Conservation (phyloP, 2,329 filamentous ascomycete genomes). For the Cladophialophora exuberans region DNA sequence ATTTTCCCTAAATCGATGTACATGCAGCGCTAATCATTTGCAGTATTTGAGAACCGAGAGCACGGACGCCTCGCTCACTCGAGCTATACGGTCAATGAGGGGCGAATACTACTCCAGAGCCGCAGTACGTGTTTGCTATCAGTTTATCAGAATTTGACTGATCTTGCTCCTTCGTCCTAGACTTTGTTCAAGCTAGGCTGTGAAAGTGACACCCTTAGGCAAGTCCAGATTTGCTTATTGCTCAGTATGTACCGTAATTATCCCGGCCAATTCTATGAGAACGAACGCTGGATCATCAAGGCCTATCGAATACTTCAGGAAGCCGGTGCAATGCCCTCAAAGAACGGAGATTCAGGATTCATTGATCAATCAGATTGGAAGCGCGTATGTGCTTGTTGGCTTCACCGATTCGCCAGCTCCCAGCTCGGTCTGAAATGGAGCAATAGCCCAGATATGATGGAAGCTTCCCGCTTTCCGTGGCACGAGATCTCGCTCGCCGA, state of each 20-base stretch:
- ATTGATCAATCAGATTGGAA: neutral
- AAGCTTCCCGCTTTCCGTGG: neutral
- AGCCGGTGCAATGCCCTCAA: neutral
- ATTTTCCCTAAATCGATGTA: neutral
- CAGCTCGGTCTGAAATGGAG: slow-evolving; percentile 1
- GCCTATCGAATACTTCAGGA: neutral
- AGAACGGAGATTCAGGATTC: neutral
- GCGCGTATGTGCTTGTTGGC: neutral
- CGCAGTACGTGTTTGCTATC: neutral
- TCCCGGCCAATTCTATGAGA: neutral
- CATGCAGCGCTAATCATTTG: neutral
- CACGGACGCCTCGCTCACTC: neutral
- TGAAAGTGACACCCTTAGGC: neutral
- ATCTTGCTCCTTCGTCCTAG: neutral
- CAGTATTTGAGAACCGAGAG: slow-evolving; percentile 1
- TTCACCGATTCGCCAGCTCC: neutral
- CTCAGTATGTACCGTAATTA: slow-evolving; percentile 4
- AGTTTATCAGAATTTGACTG: neutral
- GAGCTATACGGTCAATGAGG: neutral
- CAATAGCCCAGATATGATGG: slow-evolving; percentile 6
- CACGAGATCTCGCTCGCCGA: neutral
- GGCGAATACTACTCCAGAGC: slow-evolving; percentile 6
- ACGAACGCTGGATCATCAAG: slow-evolving; percentile 2
- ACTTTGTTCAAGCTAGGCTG: slow-evolving; percentile 4
- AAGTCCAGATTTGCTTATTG: slow-evolving; percentile 10